phyloP scores from a whole-genome alignment of 345 rosid genomes.

The Gossypium thurberi region DNA sequence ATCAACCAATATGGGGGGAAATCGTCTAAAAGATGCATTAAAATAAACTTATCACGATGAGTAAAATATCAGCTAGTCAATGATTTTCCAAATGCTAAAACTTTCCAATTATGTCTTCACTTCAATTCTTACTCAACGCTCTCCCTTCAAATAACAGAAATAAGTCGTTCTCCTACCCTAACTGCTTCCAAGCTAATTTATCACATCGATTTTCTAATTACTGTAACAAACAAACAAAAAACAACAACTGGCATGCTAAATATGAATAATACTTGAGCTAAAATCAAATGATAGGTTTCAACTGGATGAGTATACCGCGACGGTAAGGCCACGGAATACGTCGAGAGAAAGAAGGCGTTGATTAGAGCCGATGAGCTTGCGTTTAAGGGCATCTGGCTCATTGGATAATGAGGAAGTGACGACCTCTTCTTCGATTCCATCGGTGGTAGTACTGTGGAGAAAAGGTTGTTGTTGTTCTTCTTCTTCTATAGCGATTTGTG shows the following conservation, averaged over 20 bases:
- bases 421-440: conserved; percentile 13
- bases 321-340: conserved; percentile 56
- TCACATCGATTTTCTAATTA: background rate
- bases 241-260: background rate
- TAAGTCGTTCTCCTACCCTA: background rate
- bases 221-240: background rate
- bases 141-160: background rate
- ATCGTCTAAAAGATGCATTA: background rate
- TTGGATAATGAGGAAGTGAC: conserved; percentile 16
- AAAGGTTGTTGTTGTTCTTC: conserved; percentile 18
- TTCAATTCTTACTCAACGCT: background rate
- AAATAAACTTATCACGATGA: background rate
- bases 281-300: background rate
- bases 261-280: background rate
- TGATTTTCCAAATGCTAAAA: background rate
- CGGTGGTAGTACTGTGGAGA: conserved; percentile 9
- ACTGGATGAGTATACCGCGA: conserved; percentile 29
- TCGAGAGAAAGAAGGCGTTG: conserved; percentile 50
- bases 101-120: background rate
- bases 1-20: background rate
- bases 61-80: background rate
- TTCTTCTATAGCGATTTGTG: conserved; percentile 19
- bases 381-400: conserved; percentile 5
- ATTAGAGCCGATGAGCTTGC: background rate
- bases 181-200: background rate